phyloP scores from a whole-genome alignment of 495 filamentous ascomycete species.

The Lasiosphaeris hirsuta region DNA sequence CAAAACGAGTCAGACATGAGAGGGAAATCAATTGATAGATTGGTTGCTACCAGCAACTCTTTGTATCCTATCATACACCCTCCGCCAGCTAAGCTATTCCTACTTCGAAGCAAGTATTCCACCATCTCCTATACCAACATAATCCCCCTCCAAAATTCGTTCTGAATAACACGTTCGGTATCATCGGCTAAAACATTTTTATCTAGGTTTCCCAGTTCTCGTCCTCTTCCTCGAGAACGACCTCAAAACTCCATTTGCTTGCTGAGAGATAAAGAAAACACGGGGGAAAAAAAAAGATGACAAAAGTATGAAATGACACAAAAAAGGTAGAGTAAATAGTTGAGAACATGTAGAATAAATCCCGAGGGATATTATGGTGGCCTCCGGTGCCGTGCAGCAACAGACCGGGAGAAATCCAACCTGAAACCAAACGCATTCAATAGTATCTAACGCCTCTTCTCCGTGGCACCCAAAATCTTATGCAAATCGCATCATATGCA shows the following conservation, averaged over 20 bases:
- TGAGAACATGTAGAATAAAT: constrained; percentile 3
- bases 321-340: background rate
- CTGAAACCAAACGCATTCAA: background rate
- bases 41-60: too few relatives aligned
- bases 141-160: background rate
- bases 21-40: too few relatives aligned
- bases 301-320: background rate
- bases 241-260: constrained; percentile 9
- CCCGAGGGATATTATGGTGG: background rate
- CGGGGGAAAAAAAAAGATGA: background rate
- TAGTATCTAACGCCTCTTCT: constrained; percentile 14
- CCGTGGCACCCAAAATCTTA: constrained; percentile 5
- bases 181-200: constrained; percentile 9
- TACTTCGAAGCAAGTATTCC: background rate
- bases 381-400: background rate
- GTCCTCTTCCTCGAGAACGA: background rate
- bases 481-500: constrained; percentile 8
- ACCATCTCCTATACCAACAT: background rate
- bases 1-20: too few relatives aligned
- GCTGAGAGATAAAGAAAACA: background rate
- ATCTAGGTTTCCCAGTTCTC: constrained; percentile 8
- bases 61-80: too few relatives aligned
- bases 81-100: too few relatives aligned
- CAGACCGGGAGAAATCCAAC: background rate
- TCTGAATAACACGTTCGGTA: constrained; percentile 5